Evolutionary conservation across 345 rosid genomes (phyloP), one percentile per base, ranked within the genome.

Genomic region (Gossypium bickii): DNA sequence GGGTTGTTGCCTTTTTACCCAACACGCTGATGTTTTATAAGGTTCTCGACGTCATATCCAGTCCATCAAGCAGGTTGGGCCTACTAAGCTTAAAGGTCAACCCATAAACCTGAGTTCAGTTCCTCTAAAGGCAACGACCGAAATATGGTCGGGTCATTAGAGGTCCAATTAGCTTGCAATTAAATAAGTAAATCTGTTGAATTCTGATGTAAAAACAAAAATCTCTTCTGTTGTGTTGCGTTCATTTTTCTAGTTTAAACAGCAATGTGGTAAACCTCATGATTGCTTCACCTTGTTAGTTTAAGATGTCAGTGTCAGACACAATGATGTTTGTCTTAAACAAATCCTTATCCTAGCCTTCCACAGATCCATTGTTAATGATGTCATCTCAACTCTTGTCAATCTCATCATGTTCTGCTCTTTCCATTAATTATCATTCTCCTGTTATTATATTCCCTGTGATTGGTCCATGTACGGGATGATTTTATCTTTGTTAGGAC

Each of bases 251-350:
- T 4, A 34, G 6, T 34, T 34, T 1, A 34, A 34, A 34, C 38
- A 4, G 38, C 38, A 34, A 34, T 34, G 38, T 34, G 6, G 38
- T 34, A 34, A 34, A 74, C 68, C 81, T 74, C 78, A 70, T 82
- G 8, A 80, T 80, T 69, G 66, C 74, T 62, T 25, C 70, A 27
- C 61, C 61, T 82, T 64, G 25, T 70, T 60, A 22, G 73, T 81
- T 67, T 76, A 82, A 75, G 69, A 78, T 70, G 61, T 60, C 87
- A 83, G 85, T 80, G 82, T 85, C 78, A 76, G 81, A 89, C 90
- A 87, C 76, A 80, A 86, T 87, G 75, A 86, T 85, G 56, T 25
- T 53, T 78, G 67, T 81, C 87, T 78, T 76, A 34, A 60, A 73
- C 78, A 78, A 79, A 82, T 84, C 85, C 80, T 82, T 47, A 71